Base-by-base conservation (phyloP, 2,329 filamentous ascomycete genomes). In the Colletotrichum brevisporum region DNA sequence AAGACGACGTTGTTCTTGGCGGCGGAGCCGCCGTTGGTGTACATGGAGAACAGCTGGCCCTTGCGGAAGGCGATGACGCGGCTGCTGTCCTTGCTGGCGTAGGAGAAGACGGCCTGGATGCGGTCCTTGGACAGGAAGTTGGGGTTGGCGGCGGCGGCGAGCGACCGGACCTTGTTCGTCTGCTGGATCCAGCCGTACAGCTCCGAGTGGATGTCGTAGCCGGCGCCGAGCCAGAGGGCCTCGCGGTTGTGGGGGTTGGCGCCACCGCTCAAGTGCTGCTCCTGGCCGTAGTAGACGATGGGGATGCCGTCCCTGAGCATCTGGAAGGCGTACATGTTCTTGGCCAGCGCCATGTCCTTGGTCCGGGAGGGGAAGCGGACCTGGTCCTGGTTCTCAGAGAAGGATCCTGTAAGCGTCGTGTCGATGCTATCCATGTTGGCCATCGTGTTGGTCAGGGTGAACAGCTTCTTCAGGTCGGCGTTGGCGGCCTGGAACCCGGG, bases 201-300 rank as follows among this genome's bases (percentile, higher is more conserved):
- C 36, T 84, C 81, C 6, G 82, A 72, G 5, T 78, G 70, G 1
- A 80, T 85, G 68, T 81, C 74, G 76, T 85, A 90, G 12, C 78
- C 79, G 16, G 83, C 86, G 1, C 39, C 51, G 12, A 84, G 77
- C 89, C 89, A 91, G 54, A 87, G 81, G 8, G 88, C 86, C 74
- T 90, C 88, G 15, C 88, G 86, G 73, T 86, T 85, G 62, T 82
- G 83, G 0, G 83, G 78, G 13, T 86, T 88, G 59, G 78, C 78
- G 41, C 77, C 81, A 21, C 81, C 82, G 3, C 80, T 75, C 75
- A 85, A 89, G 71, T 86, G 87, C 73, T 92, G 90, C 77, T 92
- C 90, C 71, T 90, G 88, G 47, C 90, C 90, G 72, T 90, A 86
- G 78, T 91, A 92, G 41, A 91, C 82, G 63, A 91, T 88, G 0